These are phyloP conservation scores for Trypanosoma mega DNA, from an alignment of 208 protist species.

Conservation along the genomic window DNA sequence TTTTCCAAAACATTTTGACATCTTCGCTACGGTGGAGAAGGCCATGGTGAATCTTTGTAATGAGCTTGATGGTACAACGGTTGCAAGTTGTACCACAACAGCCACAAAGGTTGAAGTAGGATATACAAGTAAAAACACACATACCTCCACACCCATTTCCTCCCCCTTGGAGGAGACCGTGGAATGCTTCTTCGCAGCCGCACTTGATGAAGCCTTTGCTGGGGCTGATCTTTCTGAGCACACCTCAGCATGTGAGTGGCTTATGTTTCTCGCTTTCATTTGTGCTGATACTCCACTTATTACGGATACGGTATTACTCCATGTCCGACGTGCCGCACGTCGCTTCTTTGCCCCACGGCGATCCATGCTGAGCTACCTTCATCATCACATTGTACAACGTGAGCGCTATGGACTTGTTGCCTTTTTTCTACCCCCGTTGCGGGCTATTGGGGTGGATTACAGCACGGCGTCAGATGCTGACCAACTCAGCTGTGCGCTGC, in stretches of 20 bases:
- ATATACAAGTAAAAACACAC: too few relatives aligned
- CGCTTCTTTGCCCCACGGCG: constrained; percentile 18
- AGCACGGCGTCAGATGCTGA: constrained; percentile 28
- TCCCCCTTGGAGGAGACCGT: too few relatives aligned
- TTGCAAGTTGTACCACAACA: too few relatives aligned
- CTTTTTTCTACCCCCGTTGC: constrained; percentile 65
- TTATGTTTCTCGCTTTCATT: constrained; percentile 56
- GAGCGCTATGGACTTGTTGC: constrained; percentile 45
- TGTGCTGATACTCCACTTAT: constrained; percentile 32
- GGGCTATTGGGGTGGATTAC: constrained; percentile 71
- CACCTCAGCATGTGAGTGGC: constrained; percentile 30
- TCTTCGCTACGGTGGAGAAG: constrained; percentile 35
- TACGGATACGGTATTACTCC: constrained; percentile 19
- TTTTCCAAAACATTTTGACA: constrained; percentile 41
- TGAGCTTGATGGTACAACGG: constrained; percentile 1
- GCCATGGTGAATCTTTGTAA: constrained; percentile 31
- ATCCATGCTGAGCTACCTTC: constrained; percentile 35
- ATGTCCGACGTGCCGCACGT: constrained; percentile 31
- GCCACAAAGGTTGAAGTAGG: too few relatives aligned
- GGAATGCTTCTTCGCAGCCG: constrained; percentile 23
- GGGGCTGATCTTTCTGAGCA: not conserved
- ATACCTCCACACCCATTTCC: too few relatives aligned
- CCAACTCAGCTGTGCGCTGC: constrained; percentile 31
- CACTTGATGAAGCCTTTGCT: constrained; percentile 19
- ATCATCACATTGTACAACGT: constrained; percentile 40